These are phyloP conservation scores for Saturnispora kantuleensis DNA, from an alignment of 805 yeast genomes.

Conservation along the genomic window DNA sequence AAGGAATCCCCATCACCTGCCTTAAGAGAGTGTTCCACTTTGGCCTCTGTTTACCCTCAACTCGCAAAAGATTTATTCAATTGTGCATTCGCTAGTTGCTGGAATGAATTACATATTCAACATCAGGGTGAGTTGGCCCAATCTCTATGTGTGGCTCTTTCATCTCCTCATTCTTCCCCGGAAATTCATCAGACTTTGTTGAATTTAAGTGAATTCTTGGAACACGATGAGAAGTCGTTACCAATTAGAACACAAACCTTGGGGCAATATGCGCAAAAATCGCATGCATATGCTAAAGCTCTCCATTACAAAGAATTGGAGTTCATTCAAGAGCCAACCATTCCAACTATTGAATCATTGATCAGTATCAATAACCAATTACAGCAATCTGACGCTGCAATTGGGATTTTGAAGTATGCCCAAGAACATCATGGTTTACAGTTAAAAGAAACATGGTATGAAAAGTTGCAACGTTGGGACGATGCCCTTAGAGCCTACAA, in stretches of 20 bases:
- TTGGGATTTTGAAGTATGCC: slow-evolving; percentile 91
- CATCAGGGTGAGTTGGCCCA: slow-evolving; percentile 85
- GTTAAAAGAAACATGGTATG: slow-evolving; percentile 95
- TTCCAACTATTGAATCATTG: slow-evolving; percentile 84
- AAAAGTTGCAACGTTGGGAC: slow-evolving; percentile 94
- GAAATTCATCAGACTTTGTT: slow-evolving; percentile 86
- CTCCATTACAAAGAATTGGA: slow-evolving; percentile 92
- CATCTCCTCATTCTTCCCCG: slow-evolving; percentile 88
- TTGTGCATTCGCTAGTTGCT: slow-evolving; percentile 89
- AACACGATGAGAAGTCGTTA: slow-evolving; percentile 89
- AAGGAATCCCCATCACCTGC: slow-evolving; percentile 94
- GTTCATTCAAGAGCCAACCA: slow-evolving; percentile 85
- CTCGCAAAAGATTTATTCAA: slow-evolving; percentile 86
- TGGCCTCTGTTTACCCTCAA: slow-evolving; percentile 82
- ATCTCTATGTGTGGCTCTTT: slow-evolving; percentile 75
- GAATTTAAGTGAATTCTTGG: slow-evolving; percentile 92
- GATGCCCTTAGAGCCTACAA: slow-evolving; percentile 90
- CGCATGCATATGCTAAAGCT: slow-evolving; percentile 97
- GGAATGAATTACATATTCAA: slow-evolving; percentile 85
- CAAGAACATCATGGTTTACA: slow-evolving; percentile 85
- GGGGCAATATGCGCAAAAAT: slow-evolving; percentile 86
- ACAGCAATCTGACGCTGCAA: slow-evolving; percentile 96
- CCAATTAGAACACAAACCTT: slow-evolving; percentile 85
- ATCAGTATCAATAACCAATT: slow-evolving; percentile 89
- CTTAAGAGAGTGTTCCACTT: slow-evolving; percentile 79